Evolutionary conservation across 202 grass and related monocot genomes (phyloP), one percentile per base, ranked within the genome.

Genomic region (Digitaria exilis): DNA sequence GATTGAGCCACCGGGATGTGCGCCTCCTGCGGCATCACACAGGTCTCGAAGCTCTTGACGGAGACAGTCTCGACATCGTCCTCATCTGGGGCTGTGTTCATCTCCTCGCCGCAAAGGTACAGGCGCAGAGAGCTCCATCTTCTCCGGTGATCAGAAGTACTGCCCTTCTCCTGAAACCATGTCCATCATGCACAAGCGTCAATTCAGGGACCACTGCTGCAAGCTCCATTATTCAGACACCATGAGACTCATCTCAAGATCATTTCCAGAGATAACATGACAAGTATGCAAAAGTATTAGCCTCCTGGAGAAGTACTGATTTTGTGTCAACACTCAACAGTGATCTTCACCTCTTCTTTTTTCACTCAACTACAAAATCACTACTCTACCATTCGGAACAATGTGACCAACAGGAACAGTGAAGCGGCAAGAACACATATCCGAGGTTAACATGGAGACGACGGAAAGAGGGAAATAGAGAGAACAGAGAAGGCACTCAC

Each of bases 71-170:
- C 88, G n/a, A 83, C 81, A 4, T 85, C 87, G 0, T 77, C 86
- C 4, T 77, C 90, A 17, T 81, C 90, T 44, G 56, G 49, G 19
- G 78, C 80, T 1, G 88, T 65, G 42, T 78, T 85, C 8, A 81
- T 28, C 73, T 99, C 93, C 45, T 94, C 91, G 65, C 96, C 91
- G 62, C 96, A 99, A 19, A 99, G 80, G 81, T 99, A 99, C 22
- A 84, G 54, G 69, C 85, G 74, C 28, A 99, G 80, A 5, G 91
- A 90, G 57, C 77, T 62, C 93, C 96, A 92, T 34, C 90, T 89
- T 32, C 65, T 87, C 84, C 88, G 90, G 64, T 86, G 81, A 35
- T 88, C 74, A 25, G 77, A 50, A 18, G 73, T 81, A n/a, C n/a
- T n/a, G 80, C 77, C 83, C 88, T 58, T 81, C 63, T 88, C 91